Evolutionary conservation across 2,329 filamentous ascomycete genomes (phyloP), one percentile per base, ranked within the genome.

Genomic region (Metarhizium anisopliae): DNA sequence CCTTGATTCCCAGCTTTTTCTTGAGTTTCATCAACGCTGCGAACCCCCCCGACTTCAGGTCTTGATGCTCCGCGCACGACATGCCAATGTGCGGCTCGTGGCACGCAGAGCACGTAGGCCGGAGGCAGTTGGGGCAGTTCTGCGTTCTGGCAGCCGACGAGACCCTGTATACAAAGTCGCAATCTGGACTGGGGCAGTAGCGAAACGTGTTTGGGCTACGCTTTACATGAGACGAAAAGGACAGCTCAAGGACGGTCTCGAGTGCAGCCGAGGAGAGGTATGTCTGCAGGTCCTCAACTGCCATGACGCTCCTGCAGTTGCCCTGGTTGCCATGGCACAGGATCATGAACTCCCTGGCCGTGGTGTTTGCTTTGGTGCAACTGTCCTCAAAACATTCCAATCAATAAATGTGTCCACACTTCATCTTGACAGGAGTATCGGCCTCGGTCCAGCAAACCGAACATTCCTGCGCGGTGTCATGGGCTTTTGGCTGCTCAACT

Each of bases 181-280:
- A 79, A 59, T 76, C 73, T 0, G 74, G 67, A 0, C 72, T 74
- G 2, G 74, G 71, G 53, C 76, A 79, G 58, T 70, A 70, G 4
- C 63, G 67, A 11, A 77, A 63, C 0, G 58, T 43, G 10, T 63
- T 43, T 1, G 70, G 68, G 35, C 67, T 63, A 4, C 58, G 65
- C 5, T 63, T 65, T 40, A 76, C 58, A 56, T 75, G 67, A 0
- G 66, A 61, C 3, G 59, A 55, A 53, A 75, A 72, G 0, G 72
- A 72, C 1, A 61, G 59, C n/a, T 69, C 57, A 4, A 76, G 65
- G 2, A 76, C n/a, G 14, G 63, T 60, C 45, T 76, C 72, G 16
- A 75, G 69, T 42, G 25, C 47, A 11, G 53, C 59, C 57, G 14
- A 66, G 4, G 70, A 60, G 36, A 73, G 63, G 20, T 64, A 58